Evolutionary conservation across 371 early-diverging fungal species (phyloP), one percentile per base, ranked within the genome.

Genomic region (Mortierella sp.): DNA sequence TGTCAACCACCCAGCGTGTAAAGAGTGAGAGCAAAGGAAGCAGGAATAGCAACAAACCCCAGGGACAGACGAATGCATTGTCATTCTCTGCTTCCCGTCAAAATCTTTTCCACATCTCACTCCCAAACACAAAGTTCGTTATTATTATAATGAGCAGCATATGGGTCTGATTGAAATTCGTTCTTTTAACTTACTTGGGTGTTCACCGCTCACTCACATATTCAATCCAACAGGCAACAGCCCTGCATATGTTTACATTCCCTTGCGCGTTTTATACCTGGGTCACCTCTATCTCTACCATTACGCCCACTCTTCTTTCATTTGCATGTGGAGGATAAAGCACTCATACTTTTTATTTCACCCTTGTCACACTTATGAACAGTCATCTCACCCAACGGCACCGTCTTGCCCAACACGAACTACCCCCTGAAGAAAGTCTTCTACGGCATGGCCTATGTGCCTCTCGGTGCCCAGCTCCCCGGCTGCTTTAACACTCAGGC

Each of bases 371-470:
- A 14, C 50, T 26, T 10, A 21, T 13, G 26, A 47, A 72, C 63
- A 80, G 84, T 84, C 16, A 38, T 80, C 5, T 70, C 75, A 11
- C 80, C 85, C 13, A 79, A 81, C 63, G 82, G 82, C 16, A 77
- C 78, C 6, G 73, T 82, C n/a, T 44, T 85, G 16, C 77, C 77
- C 13, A 82, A 78, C 57, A 38, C 52, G n/a, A 78, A 85, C 75
- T 52, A 68, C 65, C 70, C 74, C 2, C 71, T 85, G 58, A 85
- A 79, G 47, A 88, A 88, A 14, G 88, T 88, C 44, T 91, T 90
- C 72, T 91, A 88, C 72, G 90, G 91, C 13, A 90, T 90, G 70
- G 89, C 89, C 34, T 90, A 91, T 70, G 90, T 90, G 44, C 89
- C 90, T 58, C 76, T 88, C n/a, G 85, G 84, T n/a, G 80, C 89